These are phyloP conservation scores for Aquanectria penicillioides DNA, from an alignment of 2,329 filamentous ascomycete species.

Conservation along the genomic window DNA sequence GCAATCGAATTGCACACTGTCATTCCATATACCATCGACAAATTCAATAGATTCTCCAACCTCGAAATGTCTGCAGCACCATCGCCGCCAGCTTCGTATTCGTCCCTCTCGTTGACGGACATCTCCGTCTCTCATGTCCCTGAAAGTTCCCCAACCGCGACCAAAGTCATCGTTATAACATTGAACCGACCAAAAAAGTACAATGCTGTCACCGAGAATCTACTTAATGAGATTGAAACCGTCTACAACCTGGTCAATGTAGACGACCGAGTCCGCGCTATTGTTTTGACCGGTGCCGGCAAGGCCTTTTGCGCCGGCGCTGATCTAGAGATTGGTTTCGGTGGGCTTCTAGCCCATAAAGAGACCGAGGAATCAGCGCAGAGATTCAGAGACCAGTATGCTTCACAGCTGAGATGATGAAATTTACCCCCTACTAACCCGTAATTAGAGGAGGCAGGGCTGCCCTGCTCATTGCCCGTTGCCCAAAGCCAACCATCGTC, in stretches of 20 bases:
- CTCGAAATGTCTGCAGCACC: not conserved
- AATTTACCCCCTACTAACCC: not conserved
- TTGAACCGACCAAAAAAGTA: constrained; percentile 64
- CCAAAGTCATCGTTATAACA: constrained; percentile 56
- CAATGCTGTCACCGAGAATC: constrained; percentile 60
- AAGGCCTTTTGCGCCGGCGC: constrained; percentile 73
- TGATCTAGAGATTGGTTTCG: constrained; percentile 54
- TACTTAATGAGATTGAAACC: constrained; percentile 54
- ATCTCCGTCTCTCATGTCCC: constrained; percentile 12
- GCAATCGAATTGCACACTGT: too few relatives aligned
- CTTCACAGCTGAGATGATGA: not conserved
- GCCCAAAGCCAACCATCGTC: constrained; percentile 20
- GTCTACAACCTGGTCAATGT: constrained; percentile 66
- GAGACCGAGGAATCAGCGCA: constrained; percentile 3
- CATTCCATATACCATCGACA: too few relatives aligned
- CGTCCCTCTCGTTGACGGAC: constrained; percentile 2
- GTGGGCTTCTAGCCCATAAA: constrained; percentile 9
- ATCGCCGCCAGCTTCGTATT: not conserved
- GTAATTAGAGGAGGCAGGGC: constrained; percentile 1
- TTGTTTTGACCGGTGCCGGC: constrained; percentile 68
- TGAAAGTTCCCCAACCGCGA: not conserved
- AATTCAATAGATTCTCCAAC: too few relatives aligned
- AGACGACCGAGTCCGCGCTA: constrained; percentile 65
- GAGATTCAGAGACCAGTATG: constrained; percentile 14
- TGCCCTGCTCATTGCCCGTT: constrained; percentile 11